phyloP scores from a whole-genome alignment of 495 filamentous ascomycete species.

The Penicillium lividum region DNA sequence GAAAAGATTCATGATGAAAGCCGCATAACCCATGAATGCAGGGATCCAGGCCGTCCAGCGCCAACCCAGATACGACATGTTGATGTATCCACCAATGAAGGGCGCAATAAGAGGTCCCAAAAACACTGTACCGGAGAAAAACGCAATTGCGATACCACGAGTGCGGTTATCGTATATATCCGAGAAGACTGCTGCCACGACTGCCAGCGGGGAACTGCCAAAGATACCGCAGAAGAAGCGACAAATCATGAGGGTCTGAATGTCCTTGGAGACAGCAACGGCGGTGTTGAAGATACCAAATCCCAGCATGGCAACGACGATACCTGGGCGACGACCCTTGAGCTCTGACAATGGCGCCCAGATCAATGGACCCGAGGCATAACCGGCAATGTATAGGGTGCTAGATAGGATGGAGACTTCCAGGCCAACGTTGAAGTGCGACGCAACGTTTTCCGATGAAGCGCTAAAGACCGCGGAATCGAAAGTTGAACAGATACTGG shows the following conservation, averaged over 20 bases:
- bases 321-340: constrained; percentile 57
- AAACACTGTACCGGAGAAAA: constrained; percentile 85
- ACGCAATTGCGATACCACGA: constrained; percentile 65
- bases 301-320: constrained; percentile 52
- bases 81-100: constrained; percentile 78
- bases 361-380: constrained; percentile 59
- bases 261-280: constrained; percentile 60
- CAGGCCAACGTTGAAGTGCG: constrained; percentile 49
- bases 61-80: constrained; percentile 64
- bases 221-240: constrained; percentile 70
- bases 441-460: constrained; percentile 20
- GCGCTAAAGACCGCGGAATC: constrained; percentile 39
- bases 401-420: constrained; percentile 59
- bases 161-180: constrained; percentile 85
- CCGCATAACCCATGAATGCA: constrained; percentile 75
- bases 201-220: constrained; percentile 69
- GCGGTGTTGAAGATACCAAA: constrained; percentile 61
- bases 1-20: constrained; percentile 67
- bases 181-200: constrained; percentile 86
- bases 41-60: constrained; percentile 81
- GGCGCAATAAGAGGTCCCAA: constrained; percentile 79
- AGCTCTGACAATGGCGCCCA: constrained; percentile 70
- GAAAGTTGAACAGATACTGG: constrained; percentile 43
- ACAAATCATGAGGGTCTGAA: constrained; percentile 59
- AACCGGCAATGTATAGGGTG: constrained; percentile 59